Evolutionary conservation across 257 asterid species (phyloP).

Genomic region (Ocimum tenuiflorum): DNA sequence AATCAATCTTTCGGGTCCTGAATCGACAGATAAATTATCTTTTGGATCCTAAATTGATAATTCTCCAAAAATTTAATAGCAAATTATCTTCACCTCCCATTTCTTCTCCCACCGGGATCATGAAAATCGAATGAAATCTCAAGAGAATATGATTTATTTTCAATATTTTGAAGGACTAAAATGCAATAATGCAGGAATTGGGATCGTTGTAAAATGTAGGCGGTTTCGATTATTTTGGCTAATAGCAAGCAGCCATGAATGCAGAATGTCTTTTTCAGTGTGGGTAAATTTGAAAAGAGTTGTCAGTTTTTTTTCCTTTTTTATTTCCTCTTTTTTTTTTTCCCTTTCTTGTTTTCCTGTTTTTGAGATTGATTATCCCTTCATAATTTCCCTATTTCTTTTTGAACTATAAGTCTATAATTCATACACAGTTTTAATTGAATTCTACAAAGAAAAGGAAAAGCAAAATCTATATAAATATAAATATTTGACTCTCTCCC

Average conservation of each 20-base stretch:
- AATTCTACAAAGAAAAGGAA: neutral
- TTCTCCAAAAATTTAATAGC: neutral
- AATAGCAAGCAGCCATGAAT: neutral
- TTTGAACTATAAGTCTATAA: no score
- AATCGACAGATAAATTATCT: no score
- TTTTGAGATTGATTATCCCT: neutral
- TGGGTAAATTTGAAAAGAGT: slow-evolving; percentile 3
- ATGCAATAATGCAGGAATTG: neutral
- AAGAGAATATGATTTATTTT: neutral
- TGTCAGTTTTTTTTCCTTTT: neutral
- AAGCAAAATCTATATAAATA: neutral
- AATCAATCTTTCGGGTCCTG: no score
- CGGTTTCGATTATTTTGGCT: no score
- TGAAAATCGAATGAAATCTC: neutral
- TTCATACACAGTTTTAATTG: neutral
- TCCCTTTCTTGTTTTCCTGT: neutral
- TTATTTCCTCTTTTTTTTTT: neutral
- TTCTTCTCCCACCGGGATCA: neutral
- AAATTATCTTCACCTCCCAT: neutral
- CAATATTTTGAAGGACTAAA: neutral
- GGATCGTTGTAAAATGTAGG: neutral
- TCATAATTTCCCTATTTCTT: neutral
- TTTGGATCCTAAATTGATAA: no score
- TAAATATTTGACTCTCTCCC: slow-evolving; percentile 9
- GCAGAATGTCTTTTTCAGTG: neutral